phyloP scores from a whole-genome alignment of 139 green algal genomes.

The Spirogloea muscicola region DNA sequence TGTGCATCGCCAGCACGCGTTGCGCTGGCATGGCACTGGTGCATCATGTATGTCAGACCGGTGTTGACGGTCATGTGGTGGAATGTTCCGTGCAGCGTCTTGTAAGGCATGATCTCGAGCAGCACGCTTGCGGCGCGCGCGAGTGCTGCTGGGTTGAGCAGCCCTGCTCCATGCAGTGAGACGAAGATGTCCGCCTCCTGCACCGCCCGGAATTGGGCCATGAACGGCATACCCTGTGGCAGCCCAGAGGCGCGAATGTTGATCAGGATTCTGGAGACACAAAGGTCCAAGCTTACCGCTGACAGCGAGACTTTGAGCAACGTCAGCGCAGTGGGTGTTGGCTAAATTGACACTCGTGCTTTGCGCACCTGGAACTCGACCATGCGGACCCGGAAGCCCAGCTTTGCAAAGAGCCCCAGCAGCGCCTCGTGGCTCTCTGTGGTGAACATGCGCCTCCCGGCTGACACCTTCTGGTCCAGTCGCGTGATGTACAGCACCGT shows the following conservation, averaged over 20 bases:
- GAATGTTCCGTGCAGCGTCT: conserved; percentile 2
- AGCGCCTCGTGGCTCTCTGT: neutral
- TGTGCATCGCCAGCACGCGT: neutral
- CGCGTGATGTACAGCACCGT: conserved; percentile 1
- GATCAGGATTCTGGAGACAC: too few species aligned
- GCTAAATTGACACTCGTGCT: too few species aligned
- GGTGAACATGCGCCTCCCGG: neutral
- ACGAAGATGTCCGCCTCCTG: conserved; percentile 33
- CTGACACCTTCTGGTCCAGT: too few species aligned
- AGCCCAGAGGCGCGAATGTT: too few species aligned
- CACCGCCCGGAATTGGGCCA: conserved; percentile 1
- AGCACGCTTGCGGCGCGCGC: neutral
- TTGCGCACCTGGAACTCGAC: too few species aligned
- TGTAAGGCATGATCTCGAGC: conserved; percentile 21
- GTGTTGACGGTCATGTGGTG: conserved; percentile 24
- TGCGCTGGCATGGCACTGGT: conserved; percentile 11
- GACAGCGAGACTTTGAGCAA: too few species aligned
- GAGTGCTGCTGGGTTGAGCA: conserved; percentile 26
- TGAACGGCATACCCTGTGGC: conserved; percentile 10
- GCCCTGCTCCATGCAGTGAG: conserved; percentile 22
- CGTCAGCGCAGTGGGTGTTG: too few species aligned
- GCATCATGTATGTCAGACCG: conserved; percentile 29
- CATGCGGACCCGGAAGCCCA: too few species aligned
- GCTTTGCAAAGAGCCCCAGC: neutral
- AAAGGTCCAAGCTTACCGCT: too few species aligned